phyloP scores from a whole-genome alignment of 371 early-diverging fungal genomes.

The Mucor plumbeus region DNA sequence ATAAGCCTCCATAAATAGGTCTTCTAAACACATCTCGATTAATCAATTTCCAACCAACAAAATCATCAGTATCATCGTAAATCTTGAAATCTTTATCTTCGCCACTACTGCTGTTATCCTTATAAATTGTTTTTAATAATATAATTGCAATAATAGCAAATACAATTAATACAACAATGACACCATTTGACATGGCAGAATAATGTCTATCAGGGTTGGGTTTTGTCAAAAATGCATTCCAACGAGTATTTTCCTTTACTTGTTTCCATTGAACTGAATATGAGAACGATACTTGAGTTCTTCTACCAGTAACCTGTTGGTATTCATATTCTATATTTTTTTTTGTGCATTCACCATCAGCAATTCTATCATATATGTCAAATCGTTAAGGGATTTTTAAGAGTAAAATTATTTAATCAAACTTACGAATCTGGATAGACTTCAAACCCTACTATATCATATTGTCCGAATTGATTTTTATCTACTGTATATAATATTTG shows the following conservation, averaged over 20 bases:
- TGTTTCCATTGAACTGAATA: conserved; percentile 56
- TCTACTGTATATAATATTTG: conserved; percentile 39
- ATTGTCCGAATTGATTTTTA: conserved; percentile 20
- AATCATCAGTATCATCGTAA: conserved; percentile 49
- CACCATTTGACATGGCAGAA: conserved; percentile 38
- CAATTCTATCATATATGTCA: conserved; percentile 20
- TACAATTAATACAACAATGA: conserved; percentile 28
- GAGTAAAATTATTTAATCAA: background rate
- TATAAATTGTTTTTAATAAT: conserved; percentile 37
- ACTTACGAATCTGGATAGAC: conserved; percentile 57
- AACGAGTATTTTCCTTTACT: conserved; percentile 32
- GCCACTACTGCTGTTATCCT: conserved; percentile 19
- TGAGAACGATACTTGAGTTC: conserved; percentile 38
- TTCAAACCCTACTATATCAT: conserved; percentile 48
- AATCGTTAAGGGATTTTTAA: no score
- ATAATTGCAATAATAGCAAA: conserved; percentile 32
- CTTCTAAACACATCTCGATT: conserved; percentile 54
- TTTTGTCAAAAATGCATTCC: conserved; percentile 44
- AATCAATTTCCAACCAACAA: conserved; percentile 51
- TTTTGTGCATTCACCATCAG: conserved; percentile 43
- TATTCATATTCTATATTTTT: conserved; percentile 42
- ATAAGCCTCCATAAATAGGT: conserved; percentile 52
- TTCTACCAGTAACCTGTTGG: conserved; percentile 41
- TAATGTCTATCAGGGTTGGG: conserved; percentile 39
- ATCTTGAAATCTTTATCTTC: conserved; percentile 27